A percentile compares a stretch with the other conserved stretches of the same genome.
Evolutionary conservation across 331 rosid species (phyloP).

Genomic region (Saraca asoca): DNA sequence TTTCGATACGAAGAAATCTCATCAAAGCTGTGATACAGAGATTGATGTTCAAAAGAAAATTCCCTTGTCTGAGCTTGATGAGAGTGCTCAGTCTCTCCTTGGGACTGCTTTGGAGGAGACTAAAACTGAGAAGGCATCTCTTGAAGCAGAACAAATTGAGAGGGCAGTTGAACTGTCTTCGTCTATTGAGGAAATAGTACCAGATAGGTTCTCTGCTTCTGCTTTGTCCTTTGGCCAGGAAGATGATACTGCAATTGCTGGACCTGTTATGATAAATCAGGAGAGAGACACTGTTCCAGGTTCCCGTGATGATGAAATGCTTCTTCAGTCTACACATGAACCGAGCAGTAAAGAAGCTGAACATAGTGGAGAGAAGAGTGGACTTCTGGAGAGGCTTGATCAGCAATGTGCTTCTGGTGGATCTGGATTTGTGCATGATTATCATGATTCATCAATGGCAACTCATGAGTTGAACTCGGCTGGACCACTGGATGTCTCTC

Average conservation of each 20-base stretch:
- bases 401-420: slow-evolving; percentile 41
- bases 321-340: slow-evolving; percentile 45
- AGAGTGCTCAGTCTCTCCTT: slow-evolving; percentile 40
- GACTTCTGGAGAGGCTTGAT: slow-evolving; percentile 34
- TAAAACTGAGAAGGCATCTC: slow-evolving; percentile 36
- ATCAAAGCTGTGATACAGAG: slow-evolving; percentile 45
- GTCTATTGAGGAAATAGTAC: slow-evolving; percentile 38
- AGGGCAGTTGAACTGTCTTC: slow-evolving; percentile 41
- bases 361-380: slow-evolving; percentile 34
- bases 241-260: slow-evolving; percentile 39
- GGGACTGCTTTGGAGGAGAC: slow-evolving; percentile 39
- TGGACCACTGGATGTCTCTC: slow-evolving; percentile 36
- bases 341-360: slow-evolving; percentile 31
- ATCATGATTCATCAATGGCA: slow-evolving; percentile 40
- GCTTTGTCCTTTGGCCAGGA: slow-evolving; percentile 29
- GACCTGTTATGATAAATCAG: slow-evolving; percentile 37
- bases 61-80: slow-evolving; percentile 38
- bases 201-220: slow-evolving; percentile 45
- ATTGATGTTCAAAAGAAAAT: slow-evolving; percentile 45
- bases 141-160: slow-evolving; percentile 42
- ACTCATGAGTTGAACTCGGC: slow-evolving; percentile 28
- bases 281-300: slow-evolving; percentile 31
- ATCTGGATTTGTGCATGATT: slow-evolving; percentile 34
- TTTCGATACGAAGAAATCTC: slow-evolving; percentile 48
- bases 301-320: slow-evolving; percentile 42